Evolutionary conservation across 1,284 basidiomycete species (phyloP).

Genomic region (Naganishia albida): DNA sequence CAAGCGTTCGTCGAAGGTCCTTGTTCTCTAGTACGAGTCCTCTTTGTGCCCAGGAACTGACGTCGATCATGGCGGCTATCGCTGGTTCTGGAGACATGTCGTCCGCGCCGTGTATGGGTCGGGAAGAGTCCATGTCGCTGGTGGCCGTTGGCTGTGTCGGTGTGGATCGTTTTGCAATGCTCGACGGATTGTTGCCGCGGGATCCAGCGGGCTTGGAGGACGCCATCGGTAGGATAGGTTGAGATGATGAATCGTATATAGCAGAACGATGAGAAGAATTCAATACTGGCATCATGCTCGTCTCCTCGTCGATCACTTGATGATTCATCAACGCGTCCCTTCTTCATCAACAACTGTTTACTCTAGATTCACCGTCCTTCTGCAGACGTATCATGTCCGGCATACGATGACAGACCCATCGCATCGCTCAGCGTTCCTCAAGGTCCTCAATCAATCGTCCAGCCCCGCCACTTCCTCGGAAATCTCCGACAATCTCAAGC

Average conservation of each 20-base stretch:
- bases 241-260: neutral
- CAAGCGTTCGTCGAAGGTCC: slow-evolving; percentile 18
- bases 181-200: slow-evolving; percentile 7
- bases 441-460: slow-evolving; percentile 66
- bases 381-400: neutral
- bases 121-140: slow-evolving; percentile 15
- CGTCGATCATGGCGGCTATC: slow-evolving; percentile 19
- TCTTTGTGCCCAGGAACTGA: slow-evolving; percentile 23
- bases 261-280: neutral
- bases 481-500: slow-evolving; percentile 72
- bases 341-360: neutral
- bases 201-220: neutral
- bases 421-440: slow-evolving; percentile 15
- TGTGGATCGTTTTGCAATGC: neutral
- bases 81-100: slow-evolving; percentile 3
- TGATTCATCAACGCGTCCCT: slow-evolving; percentile 11
- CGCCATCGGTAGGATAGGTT: neutral
- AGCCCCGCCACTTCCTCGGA: slow-evolving; percentile 65
- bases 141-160: neutral
- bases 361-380: too few relatives aligned
- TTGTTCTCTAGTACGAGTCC: slow-evolving; percentile 27
- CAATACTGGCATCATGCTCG: neutral
- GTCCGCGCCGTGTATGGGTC: neutral
- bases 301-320: neutral
- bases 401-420: slow-evolving; percentile 1